phyloP scores from a whole-genome alignment of 139 green algal genomes.

The Picochlorum costavermella region DNA sequence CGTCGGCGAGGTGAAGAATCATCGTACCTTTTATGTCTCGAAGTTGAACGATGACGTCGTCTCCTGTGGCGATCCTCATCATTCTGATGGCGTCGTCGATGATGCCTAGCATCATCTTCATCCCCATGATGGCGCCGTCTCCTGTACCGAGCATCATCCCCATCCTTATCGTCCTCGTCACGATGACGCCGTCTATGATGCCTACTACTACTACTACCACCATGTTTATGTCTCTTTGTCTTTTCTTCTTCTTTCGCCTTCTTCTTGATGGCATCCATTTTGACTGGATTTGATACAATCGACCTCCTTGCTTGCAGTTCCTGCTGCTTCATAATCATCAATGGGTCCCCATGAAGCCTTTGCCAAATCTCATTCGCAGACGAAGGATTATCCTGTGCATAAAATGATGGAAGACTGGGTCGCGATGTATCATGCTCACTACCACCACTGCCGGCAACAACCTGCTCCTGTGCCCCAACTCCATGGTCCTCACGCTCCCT shows the following conservation, averaged over 20 bases:
- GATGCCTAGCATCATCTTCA: slow-evolving; percentile 4
- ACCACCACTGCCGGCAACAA: not conserved
- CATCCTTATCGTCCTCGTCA: slow-evolving; percentile 3
- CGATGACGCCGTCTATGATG: slow-evolving; percentile 38
- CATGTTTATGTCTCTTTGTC: slow-evolving; percentile 34
- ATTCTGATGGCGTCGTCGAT: not conserved
- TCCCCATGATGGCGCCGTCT: slow-evolving; percentile 6
- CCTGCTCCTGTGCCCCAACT: not conserved
- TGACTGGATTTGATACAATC: slow-evolving; percentile 59
- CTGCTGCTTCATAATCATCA: slow-evolving; percentile 76
- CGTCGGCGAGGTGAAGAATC: not conserved
- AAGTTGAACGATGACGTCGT: not conserved
- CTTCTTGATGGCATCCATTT: slow-evolving; percentile 31
- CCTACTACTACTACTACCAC: slow-evolving; percentile 40
- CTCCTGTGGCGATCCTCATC: no score
- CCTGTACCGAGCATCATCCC: not conserved
- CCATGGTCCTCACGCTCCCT: slow-evolving; percentile 34
- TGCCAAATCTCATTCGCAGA: slow-evolving; percentile 85
- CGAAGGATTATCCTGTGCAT: slow-evolving; percentile 48
- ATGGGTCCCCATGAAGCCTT: slow-evolving; percentile 81
- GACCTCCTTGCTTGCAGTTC: slow-evolving; percentile 49
- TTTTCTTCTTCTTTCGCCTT: slow-evolving; percentile 36
- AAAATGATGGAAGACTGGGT: slow-evolving; percentile 49
- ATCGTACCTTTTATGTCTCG: not conserved
- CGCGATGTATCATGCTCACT: slow-evolving; percentile 8